Evolutionary conservation across 2,329 filamentous ascomycete genomes (phyloP).

Genomic region (Aspergillus uvarum): DNA sequence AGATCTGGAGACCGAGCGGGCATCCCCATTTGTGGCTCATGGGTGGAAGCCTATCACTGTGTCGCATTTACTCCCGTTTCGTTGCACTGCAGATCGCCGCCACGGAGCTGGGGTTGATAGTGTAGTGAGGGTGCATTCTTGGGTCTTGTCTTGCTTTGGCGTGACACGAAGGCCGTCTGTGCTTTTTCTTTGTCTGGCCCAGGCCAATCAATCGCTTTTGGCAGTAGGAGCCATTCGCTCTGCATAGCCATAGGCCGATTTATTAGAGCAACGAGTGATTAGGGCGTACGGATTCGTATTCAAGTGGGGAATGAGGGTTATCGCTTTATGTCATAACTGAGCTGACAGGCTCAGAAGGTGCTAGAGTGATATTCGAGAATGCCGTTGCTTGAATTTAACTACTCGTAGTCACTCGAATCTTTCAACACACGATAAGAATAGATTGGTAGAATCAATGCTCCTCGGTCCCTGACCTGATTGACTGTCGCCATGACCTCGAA

Average conservation of each 20-base stretch:
- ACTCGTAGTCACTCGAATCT: too few relatives aligned
- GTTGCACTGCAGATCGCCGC: constrained; percentile 8
- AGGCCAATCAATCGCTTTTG: not conserved
- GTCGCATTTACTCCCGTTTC: constrained; percentile 2
- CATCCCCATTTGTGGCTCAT: constrained; percentile 11
- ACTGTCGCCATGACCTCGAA: not conserved
- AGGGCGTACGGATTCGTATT: not conserved
- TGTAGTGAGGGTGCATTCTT: not conserved
- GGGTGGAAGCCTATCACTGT: constrained; percentile 2
- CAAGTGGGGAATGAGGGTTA: not conserved
- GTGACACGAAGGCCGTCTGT: not conserved
- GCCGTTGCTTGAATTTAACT: too few relatives aligned
- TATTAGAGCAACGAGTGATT: not conserved
- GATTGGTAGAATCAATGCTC: too few relatives aligned
- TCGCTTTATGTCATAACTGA: not conserved
- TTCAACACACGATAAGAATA: too few relatives aligned
- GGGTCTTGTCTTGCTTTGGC: not conserved
- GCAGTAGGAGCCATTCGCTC: not conserved
- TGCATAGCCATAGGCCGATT: not conserved
- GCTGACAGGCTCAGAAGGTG: not conserved
- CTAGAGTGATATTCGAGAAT: too few relatives aligned
- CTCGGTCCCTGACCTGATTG: not conserved
- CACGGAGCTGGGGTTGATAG: not conserved
- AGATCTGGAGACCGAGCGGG: constrained; percentile 9
- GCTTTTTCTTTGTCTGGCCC: not conserved